These are phyloP conservation scores for Blastomyces emzantsi DNA, from an alignment of 2,329 filamentous ascomycete species.

Conservation along the genomic window DNA sequence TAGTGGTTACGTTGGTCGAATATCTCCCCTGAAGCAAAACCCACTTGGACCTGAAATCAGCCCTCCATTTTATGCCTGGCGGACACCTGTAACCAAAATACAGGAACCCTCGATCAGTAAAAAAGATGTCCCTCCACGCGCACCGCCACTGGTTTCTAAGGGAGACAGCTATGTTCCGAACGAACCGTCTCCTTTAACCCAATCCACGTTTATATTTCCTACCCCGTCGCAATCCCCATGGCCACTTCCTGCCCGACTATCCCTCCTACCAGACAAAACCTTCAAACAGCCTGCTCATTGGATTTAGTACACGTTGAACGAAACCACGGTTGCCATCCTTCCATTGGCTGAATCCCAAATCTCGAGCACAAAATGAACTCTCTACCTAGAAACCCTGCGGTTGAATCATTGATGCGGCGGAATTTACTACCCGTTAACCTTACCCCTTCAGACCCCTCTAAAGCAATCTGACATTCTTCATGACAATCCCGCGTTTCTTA, in stretches of 20 bases:
- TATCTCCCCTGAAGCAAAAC: constrained; percentile 1
- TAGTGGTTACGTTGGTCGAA: background rate
- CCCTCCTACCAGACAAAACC: constrained; percentile 1
- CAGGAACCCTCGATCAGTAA: background rate
- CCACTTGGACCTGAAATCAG: background rate
- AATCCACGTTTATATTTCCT: background rate
- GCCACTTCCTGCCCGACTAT: constrained; percentile 5
- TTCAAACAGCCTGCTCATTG: constrained; percentile 2
- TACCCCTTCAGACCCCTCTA: background rate
- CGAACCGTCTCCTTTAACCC: background rate
- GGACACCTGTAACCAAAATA: background rate
- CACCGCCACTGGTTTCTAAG: background rate
- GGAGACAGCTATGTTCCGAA: background rate
- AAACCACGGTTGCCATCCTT: background rate
- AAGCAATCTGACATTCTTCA: background rate
- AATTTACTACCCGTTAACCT: background rate
- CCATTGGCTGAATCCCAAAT: background rate
- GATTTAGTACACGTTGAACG: background rate
- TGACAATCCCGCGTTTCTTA: background rate
- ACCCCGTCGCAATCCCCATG: background rate
- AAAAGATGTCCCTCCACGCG: background rate
- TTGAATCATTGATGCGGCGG: background rate
- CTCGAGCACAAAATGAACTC: background rate
- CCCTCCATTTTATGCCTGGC: background rate
- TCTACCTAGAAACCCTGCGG: background rate